Base-by-base conservation (phyloP, 192 early-diverging fungal genomes). In the Fimicolochytrium jonesii region DNA sequence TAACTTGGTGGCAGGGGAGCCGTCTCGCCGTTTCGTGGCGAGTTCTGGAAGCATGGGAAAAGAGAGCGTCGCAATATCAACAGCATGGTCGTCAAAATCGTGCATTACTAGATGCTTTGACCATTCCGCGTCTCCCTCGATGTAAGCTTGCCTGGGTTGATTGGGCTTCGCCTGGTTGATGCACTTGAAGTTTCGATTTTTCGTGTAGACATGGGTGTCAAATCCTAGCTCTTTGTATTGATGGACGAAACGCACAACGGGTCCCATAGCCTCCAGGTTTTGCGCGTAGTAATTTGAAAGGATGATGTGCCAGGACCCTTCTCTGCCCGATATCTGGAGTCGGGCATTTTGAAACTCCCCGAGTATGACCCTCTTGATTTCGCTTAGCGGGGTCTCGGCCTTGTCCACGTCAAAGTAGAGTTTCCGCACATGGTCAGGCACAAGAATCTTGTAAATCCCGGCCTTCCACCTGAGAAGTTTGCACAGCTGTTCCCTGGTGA, bases 401-500 rank as follows among this genome's bases (percentile, higher is more conserved):
- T 42, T 50, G 41, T 64, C 62, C 6, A 64, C 31, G 45, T 64
- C 62, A 31, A 64, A 55, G 52, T 55, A 55, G n/a, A 64, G 23
- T 33, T 64, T 64, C 7, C 36, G 34, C n/a, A 4, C 4, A 7
- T 6, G 4, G 4, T 55, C 51, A 2, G 37, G 42, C 7, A 22
- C 5, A 3, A 64, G 10, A 20, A 64, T 44, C 31, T 64, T 52
- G 29, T 56, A 55, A 32, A 64, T 15, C 10, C 52, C 52, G 4
- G 2, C 6, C 5, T 64, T 30, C 29, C 15, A 43, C 18, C 28
- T 53, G n/a, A 53, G 20, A 4, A 56, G 18, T 4, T 7, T 32
- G 11, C n/a, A 7, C n/a, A 64, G 30, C 17, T 64, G 13, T 4
- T 64, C 20, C 4, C 4, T 3, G 3, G 51, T 50, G n/a, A 48